Base-by-base conservation (phyloP, 1,284 basidiomycete genomes). In the Malassezia sympodialis region DNA sequence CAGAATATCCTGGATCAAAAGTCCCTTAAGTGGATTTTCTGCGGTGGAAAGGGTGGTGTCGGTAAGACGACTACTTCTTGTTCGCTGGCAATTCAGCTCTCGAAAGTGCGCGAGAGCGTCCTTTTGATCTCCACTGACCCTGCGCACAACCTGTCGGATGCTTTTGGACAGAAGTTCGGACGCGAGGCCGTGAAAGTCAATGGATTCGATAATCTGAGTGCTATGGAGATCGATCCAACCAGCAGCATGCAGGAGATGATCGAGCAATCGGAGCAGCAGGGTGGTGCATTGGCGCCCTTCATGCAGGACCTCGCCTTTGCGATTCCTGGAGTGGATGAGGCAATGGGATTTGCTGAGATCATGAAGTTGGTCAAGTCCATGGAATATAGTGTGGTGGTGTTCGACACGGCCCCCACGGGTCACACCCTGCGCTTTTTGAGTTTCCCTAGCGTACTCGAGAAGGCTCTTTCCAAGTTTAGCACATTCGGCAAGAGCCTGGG, bases 361-460 rank as follows among this genome's bases (percentile, higher is more conserved):
- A 99, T 98, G 94, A 98, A 98, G 82, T 91, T 96, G 76, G 94
- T 99, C 77, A 96, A 98, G 78, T 94, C 89, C n/a, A 96, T 98
- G 93, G 85, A 96, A 77, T 99, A 94, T 79, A 91, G 89, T 21
- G 89, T 94, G 54, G 96, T 99, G 72, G 91, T 99, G 26, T 99
- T 99, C 72, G 93, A 99, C 76, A 99, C 93, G 0, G 93, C 93
- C 34, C 93, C 93, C 2, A 99, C 93, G 7, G 94, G 93, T 2
- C 93, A 99, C 77, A 99, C 93, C 0, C 81, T 98, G 5, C 89
- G 93, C 34, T 99, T 99, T 81, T 80, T 99, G 41, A 94, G 90
- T 14, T 99, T 99, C 82, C 93, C 93, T 0, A 87, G 85, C 10
- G 94, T 99, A 1, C 82, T 99, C 8, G 93, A 96, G 77, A 98